Evolutionary conservation across 2,329 filamentous ascomycete genomes (phyloP), one percentile per base, ranked within the genome.

Genomic region (Capronia americana): DNA sequence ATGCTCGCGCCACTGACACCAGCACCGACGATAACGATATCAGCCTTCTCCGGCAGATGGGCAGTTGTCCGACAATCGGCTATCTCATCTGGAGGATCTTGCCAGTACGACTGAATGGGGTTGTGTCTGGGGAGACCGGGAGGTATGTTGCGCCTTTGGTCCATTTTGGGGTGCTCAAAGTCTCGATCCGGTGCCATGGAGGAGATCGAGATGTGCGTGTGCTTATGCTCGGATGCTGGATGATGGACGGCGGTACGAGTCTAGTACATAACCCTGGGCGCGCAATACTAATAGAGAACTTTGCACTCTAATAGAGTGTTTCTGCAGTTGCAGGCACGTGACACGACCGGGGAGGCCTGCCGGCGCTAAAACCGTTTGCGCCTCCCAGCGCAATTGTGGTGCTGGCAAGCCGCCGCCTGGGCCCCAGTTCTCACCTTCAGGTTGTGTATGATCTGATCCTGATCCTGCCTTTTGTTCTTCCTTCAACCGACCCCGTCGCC

Each of bases 11-110:
- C 79, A 23, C 76, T 75, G 56, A 80, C 77, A 1, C 79, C 79
- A 12, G 77, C 77, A n/a, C 79, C 79, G 34, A 80, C 74, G 46
- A 80, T 76, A 34, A 73, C 75, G 26, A 78, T 67, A 65, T 79
- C 77, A 8, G 71, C 73, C 2, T 67, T 68, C 23, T 68, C 20
- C 1, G 76, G 76, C 2, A 77, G 64, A 20, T 74, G 61, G 11
- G 66, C 20, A 2, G 64, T 60, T 20, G 69, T 68, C 12, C 71
- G 67, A 2, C 41, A 54, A 3, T 72, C 67, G 14, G 72, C 63
- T 12, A 78, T 73, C 1, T 71, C 63, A 69, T 77, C 74, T 0
- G 71, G 71, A 0, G 68, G 59, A 59, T 72, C 63, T n/a, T 75
- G 66, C 76, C 77, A 78, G 57, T 76, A 77, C 4, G 79, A 75